Conservation (phyloP, 164 flowering plant genomes). For the Macadamia integrifolia region DNA sequence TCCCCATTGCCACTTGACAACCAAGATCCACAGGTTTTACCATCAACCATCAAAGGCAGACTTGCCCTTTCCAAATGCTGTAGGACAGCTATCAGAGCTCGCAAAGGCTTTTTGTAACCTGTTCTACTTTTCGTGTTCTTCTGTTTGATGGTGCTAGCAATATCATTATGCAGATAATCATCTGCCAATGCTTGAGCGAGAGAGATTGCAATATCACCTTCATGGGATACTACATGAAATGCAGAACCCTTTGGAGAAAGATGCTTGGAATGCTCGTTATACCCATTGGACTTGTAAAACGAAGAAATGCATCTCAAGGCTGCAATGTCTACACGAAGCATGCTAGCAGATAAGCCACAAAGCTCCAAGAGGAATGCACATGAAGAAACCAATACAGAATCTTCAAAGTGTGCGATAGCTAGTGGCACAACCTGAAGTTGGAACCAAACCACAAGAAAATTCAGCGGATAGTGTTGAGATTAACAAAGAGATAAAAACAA, state of each 20-base stretch:
- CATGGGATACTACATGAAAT: slow-evolving; percentile 45
- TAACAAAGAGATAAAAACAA: neutral
- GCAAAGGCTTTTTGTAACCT: slow-evolving; percentile 30
- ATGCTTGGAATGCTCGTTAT: slow-evolving; percentile 32
- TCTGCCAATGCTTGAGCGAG: slow-evolving; percentile 91
- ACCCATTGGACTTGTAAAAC: slow-evolving; percentile 46
- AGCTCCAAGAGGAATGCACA: slow-evolving; percentile 88
- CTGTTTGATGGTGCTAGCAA: slow-evolving; percentile 16
- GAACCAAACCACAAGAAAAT: neutral
- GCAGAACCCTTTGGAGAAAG: slow-evolving; percentile 46
- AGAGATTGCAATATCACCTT: slow-evolving; percentile 55
- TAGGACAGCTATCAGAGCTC: slow-evolving; percentile 58
- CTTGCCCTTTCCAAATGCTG: slow-evolving; percentile 91
- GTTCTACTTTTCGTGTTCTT: slow-evolving; percentile 19
- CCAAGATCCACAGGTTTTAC: slow-evolving; percentile 85
- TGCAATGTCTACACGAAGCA: slow-evolving; percentile 77
- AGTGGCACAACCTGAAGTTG: slow-evolving; percentile 76
- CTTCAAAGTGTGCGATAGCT: slow-evolving; percentile 77
- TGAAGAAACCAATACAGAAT: slow-evolving; percentile 74
- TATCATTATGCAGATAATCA: slow-evolving; percentile 51
- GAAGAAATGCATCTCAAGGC: slow-evolving; percentile 77
- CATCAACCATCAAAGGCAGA: slow-evolving; percentile 52
- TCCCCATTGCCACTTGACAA: slow-evolving; percentile 66
- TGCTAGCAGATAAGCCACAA: slow-evolving; percentile 84
- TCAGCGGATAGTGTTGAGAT: neutral